These are phyloP conservation scores for Dalbergia cultrata DNA, from an alignment of 306 rosid genomes.

Conservation along the genomic window DNA sequence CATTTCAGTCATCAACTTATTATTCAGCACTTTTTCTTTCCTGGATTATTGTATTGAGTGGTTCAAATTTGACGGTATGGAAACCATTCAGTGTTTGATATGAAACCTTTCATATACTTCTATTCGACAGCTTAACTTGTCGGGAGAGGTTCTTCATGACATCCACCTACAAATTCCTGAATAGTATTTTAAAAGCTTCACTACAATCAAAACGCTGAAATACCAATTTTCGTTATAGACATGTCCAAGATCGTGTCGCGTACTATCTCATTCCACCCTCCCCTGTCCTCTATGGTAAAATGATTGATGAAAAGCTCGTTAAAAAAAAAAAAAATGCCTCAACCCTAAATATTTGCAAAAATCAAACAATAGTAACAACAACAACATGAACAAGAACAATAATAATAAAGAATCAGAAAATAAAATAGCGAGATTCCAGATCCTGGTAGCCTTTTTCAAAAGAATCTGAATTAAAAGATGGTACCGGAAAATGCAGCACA, in stretches of 20 bases:
- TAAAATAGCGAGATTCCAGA: slow-evolving; percentile 24
- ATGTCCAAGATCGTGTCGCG: not conserved
- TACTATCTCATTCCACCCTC: slow-evolving; percentile 10
- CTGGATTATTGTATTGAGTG: too few relatives aligned
- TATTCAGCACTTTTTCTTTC: too few relatives aligned
- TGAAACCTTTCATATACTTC: too few relatives aligned
- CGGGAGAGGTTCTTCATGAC: too few relatives aligned
- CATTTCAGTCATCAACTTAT: not conserved
- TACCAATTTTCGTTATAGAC: not conserved
- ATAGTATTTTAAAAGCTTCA: not conserved
- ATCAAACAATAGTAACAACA: not conserved
- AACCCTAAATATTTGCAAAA: not conserved
- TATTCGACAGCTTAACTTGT: too few relatives aligned
- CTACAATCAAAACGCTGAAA: too few relatives aligned
- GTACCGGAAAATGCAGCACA: slow-evolving; percentile 59
- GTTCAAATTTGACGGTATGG: not conserved
- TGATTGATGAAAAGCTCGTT: not conserved
- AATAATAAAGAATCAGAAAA: not conserved
- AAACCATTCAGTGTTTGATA: not conserved
- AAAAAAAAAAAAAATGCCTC: not conserved
- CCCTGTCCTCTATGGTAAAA: not conserved
- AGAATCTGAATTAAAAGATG: slow-evolving; percentile 1
- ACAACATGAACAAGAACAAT: not conserved
- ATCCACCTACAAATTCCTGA: not conserved
- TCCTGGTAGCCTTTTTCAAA: not conserved